phyloP scores from a whole-genome alignment of 2,329 filamentous ascomycete genomes.

The Pseudogymnoascus sp. region DNA sequence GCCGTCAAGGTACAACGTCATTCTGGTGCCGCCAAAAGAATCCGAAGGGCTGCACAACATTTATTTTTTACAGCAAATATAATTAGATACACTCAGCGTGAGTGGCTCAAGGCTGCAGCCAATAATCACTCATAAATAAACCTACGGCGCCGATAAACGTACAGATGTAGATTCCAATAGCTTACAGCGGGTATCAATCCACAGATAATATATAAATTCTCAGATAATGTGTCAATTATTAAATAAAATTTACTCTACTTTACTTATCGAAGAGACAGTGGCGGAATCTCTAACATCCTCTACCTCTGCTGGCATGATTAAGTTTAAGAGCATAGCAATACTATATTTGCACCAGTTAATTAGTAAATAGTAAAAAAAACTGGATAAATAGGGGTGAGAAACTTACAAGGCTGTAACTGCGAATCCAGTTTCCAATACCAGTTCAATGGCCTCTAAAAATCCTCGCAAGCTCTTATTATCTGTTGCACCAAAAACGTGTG shows the following conservation, averaged over 20 bases:
- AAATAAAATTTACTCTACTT: neutral
- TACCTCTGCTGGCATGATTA: neutral
- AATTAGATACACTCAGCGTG: neutral
- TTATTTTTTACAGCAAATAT: too few relatives aligned
- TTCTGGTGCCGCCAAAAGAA: neutral
- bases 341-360: neutral
- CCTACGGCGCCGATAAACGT: too few relatives aligned
- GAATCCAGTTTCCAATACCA: slow-evolving; percentile 69
- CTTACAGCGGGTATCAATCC: too few relatives aligned
- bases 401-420: slow-evolving; percentile 51
- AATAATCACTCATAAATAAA: neutral
- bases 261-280: neutral
- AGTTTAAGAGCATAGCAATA: neutral
- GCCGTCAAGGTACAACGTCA: neutral
- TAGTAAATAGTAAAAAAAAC: neutral
- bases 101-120: neutral
- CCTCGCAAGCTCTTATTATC: slow-evolving; percentile 59
- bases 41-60: too few relatives aligned
- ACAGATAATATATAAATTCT: too few relatives aligned
- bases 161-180: neutral
- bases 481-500: slow-evolving; percentile 60
- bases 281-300: neutral
- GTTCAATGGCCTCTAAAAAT: slow-evolving; percentile 65
- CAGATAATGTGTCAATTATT: too few relatives aligned
- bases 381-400: neutral